Percentiles rank a stretch among this genome's conserved stretches.
phyloP scores from a whole-genome alignment of 148 eudicot genomes.

The Cornus controversa region DNA sequence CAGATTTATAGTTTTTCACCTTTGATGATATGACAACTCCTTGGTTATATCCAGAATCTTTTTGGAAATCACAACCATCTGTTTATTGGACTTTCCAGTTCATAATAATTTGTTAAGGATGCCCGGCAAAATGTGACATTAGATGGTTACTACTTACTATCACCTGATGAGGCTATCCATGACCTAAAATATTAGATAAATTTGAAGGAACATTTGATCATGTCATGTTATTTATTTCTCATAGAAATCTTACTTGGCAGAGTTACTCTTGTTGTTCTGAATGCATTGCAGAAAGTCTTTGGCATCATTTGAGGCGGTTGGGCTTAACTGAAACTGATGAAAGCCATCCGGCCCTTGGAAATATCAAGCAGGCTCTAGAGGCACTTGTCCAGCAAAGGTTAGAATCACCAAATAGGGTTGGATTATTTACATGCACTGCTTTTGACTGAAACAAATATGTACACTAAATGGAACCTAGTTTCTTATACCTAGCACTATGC shows the following conservation, averaged over 20 bases:
- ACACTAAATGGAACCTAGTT: not conserved
- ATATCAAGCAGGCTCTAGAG: conserved; percentile 69
- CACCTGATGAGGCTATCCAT: not conserved
- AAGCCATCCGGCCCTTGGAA: conserved; percentile 65
- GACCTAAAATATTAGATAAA: not conserved
- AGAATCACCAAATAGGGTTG: conserved; percentile 9
- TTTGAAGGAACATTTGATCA: not conserved
- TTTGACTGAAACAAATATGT: not conserved
- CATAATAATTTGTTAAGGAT: not conserved
- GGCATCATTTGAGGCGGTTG: conserved; percentile 87
- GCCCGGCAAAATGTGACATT: not conserved
- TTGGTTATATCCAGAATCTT: not conserved
- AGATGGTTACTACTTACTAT: conserved; percentile 2
- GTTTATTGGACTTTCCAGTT: not conserved
- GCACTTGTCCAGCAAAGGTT: conserved; percentile 89
- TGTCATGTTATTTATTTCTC: not conserved
- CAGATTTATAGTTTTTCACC: not conserved
- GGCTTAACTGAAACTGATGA: conserved; percentile 80
- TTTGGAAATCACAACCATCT: not conserved
- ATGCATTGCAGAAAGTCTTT: conserved; percentile 59
- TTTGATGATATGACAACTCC: not conserved
- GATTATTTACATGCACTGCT: not conserved
- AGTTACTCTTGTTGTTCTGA: not conserved
- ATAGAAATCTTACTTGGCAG: not conserved
- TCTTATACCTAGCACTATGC: not conserved